A percentile compares a stretch with the other conserved stretches of the same genome.
Conservation (phyloP, 768 basidiomycete species). For the Leccinum ochraceum region DNA sequence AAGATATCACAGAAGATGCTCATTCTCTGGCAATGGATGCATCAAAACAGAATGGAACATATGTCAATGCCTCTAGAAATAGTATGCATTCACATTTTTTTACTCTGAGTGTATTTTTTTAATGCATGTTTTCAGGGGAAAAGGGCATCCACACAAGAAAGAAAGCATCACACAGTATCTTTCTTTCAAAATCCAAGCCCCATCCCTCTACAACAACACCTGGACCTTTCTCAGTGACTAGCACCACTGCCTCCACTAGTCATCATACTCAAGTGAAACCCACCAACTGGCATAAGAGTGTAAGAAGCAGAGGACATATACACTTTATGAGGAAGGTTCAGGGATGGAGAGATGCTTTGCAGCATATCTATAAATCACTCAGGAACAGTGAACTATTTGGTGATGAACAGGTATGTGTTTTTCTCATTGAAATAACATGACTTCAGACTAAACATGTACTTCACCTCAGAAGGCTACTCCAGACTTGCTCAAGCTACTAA, state of each 20-base stretch:
- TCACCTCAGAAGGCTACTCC: constrained; percentile 11
- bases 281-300: background rate
- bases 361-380: background rate
- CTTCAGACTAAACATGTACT: background rate
- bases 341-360: constrained; percentile 16
- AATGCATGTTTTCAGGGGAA: background rate
- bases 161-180: background rate
- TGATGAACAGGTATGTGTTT: constrained; percentile 18
- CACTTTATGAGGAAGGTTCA: constrained; percentile 9
- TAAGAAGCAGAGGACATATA: background rate
- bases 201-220: background rate
- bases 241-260: background rate
- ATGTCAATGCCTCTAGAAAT: background rate
- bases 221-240: background rate
- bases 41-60: background rate
- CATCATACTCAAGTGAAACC: background rate
- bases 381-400: constrained; percentile 16
- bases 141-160: background rate
- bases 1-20: no score
- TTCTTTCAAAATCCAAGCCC: background rate
- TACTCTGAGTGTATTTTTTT: background rate
- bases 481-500: constrained; percentile 21
- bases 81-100: background rate
- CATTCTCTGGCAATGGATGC: background rate
- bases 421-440: accelerated